Evolutionary conservation across 1,284 basidiomycete genomes (phyloP).

Genomic region (Trichosporon coremiiforme): DNA sequence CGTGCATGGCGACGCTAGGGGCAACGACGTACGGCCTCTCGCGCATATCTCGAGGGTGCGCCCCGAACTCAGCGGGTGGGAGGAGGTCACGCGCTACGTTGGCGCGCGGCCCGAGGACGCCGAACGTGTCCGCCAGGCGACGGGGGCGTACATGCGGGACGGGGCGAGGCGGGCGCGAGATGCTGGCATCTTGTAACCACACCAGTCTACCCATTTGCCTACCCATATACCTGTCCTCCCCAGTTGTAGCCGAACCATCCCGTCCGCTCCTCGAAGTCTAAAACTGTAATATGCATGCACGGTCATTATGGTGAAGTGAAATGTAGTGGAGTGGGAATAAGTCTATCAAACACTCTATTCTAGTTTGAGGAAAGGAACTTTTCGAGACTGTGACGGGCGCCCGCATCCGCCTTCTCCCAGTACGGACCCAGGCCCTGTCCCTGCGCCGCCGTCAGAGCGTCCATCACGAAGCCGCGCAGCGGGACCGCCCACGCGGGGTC

Average conservation of each 20-base stretch:
- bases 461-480: conserved; percentile 48
- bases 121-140: conserved; percentile 27
- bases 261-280: neutral
- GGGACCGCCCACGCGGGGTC: conserved; percentile 51
- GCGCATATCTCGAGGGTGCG: conserved; percentile 18
- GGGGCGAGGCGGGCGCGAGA: neutral
- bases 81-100: conserved; percentile 18
- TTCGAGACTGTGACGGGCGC: conserved; percentile 48
- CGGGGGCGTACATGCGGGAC: conserved; percentile 20
- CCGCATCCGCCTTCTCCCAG: conserved; percentile 55
- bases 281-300: conserved; percentile 12
- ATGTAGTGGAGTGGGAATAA: no score
- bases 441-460: conserved; percentile 46
- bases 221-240: no score
- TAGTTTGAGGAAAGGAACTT: conserved; percentile 40
- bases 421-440: conserved; percentile 50
- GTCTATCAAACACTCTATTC: neutral
- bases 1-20: conserved; percentile 6
- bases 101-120: conserved; percentile 21
- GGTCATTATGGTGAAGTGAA: neutral
- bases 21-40: neutral
- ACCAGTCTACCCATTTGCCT: no score
- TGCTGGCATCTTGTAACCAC: neutral
- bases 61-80: conserved; percentile 17
- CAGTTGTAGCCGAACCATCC: no score